These are phyloP conservation scores for Thelonectria olida DNA, from an alignment of 2,329 filamentous ascomycete genomes.

Conservation along the genomic window DNA sequence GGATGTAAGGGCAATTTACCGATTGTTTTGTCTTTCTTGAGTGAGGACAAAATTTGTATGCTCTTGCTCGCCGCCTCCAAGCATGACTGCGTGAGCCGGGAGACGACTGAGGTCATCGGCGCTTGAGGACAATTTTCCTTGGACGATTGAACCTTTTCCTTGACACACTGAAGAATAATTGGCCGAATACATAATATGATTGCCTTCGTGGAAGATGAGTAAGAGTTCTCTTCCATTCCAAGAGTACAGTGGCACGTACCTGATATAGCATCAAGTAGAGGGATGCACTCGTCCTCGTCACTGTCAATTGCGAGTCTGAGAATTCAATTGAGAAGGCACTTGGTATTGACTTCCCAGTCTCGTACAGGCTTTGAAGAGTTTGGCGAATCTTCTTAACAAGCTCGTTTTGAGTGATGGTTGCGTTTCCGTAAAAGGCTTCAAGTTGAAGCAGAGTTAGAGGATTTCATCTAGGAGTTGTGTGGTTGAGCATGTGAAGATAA, in stretches of 20 bases:
- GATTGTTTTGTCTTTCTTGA: constrained; percentile 34
- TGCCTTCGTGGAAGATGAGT: constrained; percentile 22
- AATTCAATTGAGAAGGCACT: constrained; percentile 34
- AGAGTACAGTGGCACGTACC: constrained; percentile 13
- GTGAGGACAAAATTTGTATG: constrained; percentile 35
- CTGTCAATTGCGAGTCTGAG: constrained; percentile 24
- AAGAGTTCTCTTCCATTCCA: not conserved
- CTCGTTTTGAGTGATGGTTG: constrained; percentile 35
- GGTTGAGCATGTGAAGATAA: not conserved
- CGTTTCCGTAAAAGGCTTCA: constrained; percentile 39
- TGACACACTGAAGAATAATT: constrained; percentile 40
- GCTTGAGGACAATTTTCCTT: constrained; percentile 14
- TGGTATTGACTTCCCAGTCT: constrained; percentile 39
- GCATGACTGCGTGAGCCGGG: constrained; percentile 35
- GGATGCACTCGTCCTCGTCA: constrained; percentile 39
- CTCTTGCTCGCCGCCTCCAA: constrained; percentile 40
- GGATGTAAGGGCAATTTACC: too few species aligned
- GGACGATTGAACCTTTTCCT: constrained; percentile 38
- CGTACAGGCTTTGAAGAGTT: constrained; percentile 30
- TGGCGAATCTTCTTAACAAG: constrained; percentile 38
- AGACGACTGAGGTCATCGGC: constrained; percentile 29
- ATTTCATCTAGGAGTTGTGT: not conserved
- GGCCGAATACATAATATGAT: constrained; percentile 43
- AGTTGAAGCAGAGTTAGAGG: not conserved
- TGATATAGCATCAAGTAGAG: constrained; percentile 41